Percentiles rank a stretch among this genome's conserved stretches.
Evolutionary conservation across 1,284 basidiomycete genomes (phyloP).

Genomic region (Moesziomyces sp.): DNA sequence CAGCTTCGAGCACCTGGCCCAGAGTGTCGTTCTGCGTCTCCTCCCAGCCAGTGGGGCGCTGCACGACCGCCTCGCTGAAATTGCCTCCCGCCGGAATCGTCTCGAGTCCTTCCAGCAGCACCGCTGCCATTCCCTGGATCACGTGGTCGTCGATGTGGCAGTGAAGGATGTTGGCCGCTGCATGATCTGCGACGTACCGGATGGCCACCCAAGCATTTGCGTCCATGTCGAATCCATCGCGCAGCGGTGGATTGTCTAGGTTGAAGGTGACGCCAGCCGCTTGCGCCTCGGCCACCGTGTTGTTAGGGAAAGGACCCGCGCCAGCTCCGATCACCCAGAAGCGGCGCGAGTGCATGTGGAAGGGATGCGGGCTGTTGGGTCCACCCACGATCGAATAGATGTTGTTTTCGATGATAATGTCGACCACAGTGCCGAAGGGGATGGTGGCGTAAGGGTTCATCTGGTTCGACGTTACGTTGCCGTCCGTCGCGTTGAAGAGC

Average conservation of each 20-base stretch:
- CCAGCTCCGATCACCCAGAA: conserved; percentile 53
- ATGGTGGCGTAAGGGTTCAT: conserved; percentile 40
- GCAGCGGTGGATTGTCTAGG: conserved; percentile 42
- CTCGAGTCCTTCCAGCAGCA: conserved; percentile 51
- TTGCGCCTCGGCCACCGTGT: conserved; percentile 38
- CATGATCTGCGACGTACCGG: conserved; percentile 44
- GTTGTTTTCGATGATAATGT: conserved; percentile 52
- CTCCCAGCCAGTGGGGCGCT: conserved; percentile 15
- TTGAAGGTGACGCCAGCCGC: conserved; percentile 27
- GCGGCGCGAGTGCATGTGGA: conserved; percentile 50
- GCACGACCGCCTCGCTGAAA: conserved; percentile 34
- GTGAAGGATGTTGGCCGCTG: conserved; percentile 49
- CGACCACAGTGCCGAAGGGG: conserved; percentile 43
- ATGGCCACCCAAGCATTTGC: conserved; percentile 50
- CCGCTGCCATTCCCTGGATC: conserved; percentile 53
- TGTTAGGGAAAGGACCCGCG: conserved; percentile 33
- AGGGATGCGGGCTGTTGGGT: conserved; percentile 51
- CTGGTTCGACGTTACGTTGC: conserved; percentile 22
- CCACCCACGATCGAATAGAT: conserved; percentile 50
- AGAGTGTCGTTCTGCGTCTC: conserved; percentile 42
- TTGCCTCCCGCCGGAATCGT: conserved; percentile 39
- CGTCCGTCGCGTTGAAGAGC: conserved; percentile 46
- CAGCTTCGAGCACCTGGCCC: conserved; percentile 21
- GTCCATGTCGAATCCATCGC: conserved; percentile 52
- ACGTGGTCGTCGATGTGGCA: conserved; percentile 54